A percentile compares a stretch with the other conserved stretches of the same genome.
Conservation (phyloP, 1,139 yeast species). For the Pneumocystis sp. region DNA sequence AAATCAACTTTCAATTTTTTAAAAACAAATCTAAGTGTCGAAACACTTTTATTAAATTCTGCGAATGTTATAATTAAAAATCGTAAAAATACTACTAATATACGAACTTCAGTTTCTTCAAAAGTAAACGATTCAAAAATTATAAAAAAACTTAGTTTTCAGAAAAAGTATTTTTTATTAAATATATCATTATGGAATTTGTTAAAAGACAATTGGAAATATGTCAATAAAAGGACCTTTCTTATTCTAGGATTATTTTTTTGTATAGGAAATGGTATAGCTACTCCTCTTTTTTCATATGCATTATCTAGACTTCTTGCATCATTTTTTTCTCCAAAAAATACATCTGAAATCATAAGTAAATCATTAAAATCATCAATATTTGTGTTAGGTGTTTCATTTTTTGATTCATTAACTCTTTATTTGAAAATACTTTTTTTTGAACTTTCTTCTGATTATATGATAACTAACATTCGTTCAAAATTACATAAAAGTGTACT, state of each 20-base stretch:
- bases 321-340: constrained; percentile 20
- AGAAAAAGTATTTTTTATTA: background rate
- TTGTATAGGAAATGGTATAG: constrained; percentile 44
- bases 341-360: constrained; percentile 26
- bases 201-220: constrained; percentile 1
- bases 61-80: background rate
- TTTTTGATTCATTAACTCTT: constrained; percentile 43
- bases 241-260: constrained; percentile 39
- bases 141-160: background rate
- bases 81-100: background rate
- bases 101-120: background rate
- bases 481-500: constrained; percentile 35
- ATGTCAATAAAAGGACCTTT: constrained; percentile 21
- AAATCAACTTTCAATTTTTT: background rate
- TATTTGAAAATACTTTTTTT: constrained; percentile 39
- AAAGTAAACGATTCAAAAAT: background rate
- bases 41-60: background rate
- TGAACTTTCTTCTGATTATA: constrained; percentile 47
- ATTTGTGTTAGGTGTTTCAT: constrained; percentile 44
- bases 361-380: constrained; percentile 51
- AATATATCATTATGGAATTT: background rate
- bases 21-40: background rate
- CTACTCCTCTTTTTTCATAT: constrained; percentile 65
- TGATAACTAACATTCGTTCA: constrained; percentile 48
- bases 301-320: constrained; percentile 54